Conservation (phyloP, 352 stramenopile species). For the Phytophthora fragariaefolia region DNA sequence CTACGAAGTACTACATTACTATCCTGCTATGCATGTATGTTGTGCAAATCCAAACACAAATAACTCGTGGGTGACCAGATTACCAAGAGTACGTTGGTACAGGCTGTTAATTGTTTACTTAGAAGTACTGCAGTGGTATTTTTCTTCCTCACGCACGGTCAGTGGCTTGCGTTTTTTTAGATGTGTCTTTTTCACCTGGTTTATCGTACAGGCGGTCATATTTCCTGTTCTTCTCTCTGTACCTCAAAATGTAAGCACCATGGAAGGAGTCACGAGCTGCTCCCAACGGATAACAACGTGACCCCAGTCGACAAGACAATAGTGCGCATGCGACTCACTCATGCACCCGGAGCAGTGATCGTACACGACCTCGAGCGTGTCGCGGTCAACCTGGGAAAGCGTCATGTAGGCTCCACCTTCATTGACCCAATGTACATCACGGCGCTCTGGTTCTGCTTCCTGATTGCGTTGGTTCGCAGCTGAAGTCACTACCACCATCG, state of each 20-base stretch:
- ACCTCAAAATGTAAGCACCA: constrained; percentile 39
- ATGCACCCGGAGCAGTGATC: constrained; percentile 48
- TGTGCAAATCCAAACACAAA: too few relatives aligned
- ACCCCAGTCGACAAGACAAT: constrained; percentile 58
- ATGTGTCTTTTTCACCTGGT: constrained; percentile 1
- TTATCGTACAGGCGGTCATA: constrained; percentile 19
- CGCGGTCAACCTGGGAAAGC: constrained; percentile 36
- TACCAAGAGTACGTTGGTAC: too few relatives aligned
- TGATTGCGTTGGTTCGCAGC: constrained; percentile 39
- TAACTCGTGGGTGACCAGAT: too few relatives aligned
- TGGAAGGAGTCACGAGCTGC: constrained; percentile 56
- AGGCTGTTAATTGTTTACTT: too few relatives aligned
- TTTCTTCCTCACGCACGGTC: constrained; percentile 1
- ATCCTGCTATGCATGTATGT: too few relatives aligned
- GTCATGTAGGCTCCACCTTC: constrained; percentile 50
- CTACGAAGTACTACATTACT: too few relatives aligned
- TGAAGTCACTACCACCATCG: constrained; percentile 44
- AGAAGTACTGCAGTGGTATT: too few relatives aligned
- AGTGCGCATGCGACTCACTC: constrained; percentile 55
- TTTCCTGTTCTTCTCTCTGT: background rate
- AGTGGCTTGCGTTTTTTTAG: background rate
- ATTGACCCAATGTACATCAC: constrained; percentile 40
- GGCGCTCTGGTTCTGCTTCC: constrained; percentile 31
- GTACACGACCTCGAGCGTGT: constrained; percentile 46
- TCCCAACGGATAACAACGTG: constrained; percentile 69